Evolutionary conservation across 2,329 filamentous ascomycete genomes (phyloP).

Genomic region (Hortaea werneckii): DNA sequence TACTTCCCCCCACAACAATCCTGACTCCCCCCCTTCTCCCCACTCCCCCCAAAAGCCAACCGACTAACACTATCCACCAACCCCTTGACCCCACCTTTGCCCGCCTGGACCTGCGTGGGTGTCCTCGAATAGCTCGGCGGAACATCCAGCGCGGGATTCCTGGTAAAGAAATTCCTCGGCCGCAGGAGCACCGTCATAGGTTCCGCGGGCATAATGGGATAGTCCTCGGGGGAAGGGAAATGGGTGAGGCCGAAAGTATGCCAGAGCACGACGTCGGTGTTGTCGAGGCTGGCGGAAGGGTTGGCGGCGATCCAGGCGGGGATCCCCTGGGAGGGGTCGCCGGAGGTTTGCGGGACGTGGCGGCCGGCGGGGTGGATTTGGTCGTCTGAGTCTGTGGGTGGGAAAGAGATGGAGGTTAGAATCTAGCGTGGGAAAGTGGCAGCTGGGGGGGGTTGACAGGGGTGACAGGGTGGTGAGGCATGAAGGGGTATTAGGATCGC

Average conservation of each 20-base stretch:
- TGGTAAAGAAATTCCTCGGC: slow-evolving; percentile 71
- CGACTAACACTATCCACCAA: slow-evolving; percentile 43
- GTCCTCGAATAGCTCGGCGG: slow-evolving; percentile 64
- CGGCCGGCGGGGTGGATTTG: slow-evolving; percentile 78
- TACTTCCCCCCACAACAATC: slow-evolving; percentile 1
- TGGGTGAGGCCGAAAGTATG: slow-evolving; percentile 88
- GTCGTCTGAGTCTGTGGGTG: slow-evolving; percentile 56
- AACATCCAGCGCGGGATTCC: slow-evolving; percentile 72
- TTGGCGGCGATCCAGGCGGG: slow-evolving; percentile 66
- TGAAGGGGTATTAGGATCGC: background rate
- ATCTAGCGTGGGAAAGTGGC: background rate
- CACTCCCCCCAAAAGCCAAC: slow-evolving; percentile 35
- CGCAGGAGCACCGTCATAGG: slow-evolving; percentile 71
- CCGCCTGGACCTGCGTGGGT: slow-evolving; percentile 52
- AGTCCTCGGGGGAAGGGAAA: slow-evolving; percentile 83
- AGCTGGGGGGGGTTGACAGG: background rate
- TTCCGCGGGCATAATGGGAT: slow-evolving; percentile 51
- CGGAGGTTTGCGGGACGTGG: slow-evolving; percentile 79
- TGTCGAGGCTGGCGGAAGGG: slow-evolving; percentile 57
- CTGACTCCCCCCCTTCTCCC: slow-evolving; percentile 24
- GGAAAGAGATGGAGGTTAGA: background rate
- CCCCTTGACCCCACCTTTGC: slow-evolving; percentile 26
- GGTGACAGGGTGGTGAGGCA: slow-evolving; percentile 3
- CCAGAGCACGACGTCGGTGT: slow-evolving; percentile 84
- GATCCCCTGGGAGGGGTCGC: slow-evolving; percentile 63